phyloP scores from a whole-genome alignment of 192 early-diverging fungal species.

The Coemansia brasiliensis region DNA sequence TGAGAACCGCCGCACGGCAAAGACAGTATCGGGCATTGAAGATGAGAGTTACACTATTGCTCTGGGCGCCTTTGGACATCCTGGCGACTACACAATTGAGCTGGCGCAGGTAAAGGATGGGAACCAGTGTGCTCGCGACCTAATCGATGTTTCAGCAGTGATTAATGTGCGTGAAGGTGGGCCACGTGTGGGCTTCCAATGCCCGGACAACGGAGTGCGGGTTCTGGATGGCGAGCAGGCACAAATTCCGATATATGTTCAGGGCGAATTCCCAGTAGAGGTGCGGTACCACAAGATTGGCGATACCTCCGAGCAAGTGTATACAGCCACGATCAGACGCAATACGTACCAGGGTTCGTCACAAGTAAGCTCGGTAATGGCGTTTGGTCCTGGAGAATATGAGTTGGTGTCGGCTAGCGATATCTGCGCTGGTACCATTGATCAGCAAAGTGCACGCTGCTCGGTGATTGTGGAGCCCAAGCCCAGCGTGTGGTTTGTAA shows the following conservation, averaged over 20 bases:
- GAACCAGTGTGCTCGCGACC: slow-evolving; percentile 42
- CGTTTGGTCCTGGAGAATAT: slow-evolving; percentile 45
- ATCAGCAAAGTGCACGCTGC: slow-evolving; percentile 20
- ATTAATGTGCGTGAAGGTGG: slow-evolving; percentile 43
- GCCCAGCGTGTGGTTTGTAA: slow-evolving; percentile 42
- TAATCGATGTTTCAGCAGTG: slow-evolving; percentile 19
- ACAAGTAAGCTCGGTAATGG: slow-evolving; percentile 18
- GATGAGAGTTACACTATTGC: slow-evolving; percentile 24
- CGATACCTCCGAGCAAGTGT: slow-evolving; percentile 10
- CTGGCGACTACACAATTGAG: slow-evolving; percentile 40
- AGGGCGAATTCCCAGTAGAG: slow-evolving; percentile 42
- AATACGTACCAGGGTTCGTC: slow-evolving; percentile 4
- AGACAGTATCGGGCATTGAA: slow-evolving; percentile 18
- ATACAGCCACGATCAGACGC: slow-evolving; percentile 16
- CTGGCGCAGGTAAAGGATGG: slow-evolving; percentile 41
- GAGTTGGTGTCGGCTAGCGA: slow-evolving; percentile 38
- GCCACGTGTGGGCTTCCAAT: slow-evolving; percentile 31
- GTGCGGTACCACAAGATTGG: slow-evolving; percentile 33
- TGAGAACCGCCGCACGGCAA: slow-evolving; percentile 13
- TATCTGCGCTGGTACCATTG: slow-evolving; percentile 38
- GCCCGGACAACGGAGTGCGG: slow-evolving; percentile 27
- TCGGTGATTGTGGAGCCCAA: slow-evolving; percentile 42
- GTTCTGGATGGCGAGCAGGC: slow-evolving; percentile 34
- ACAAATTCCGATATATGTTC: slow-evolving; percentile 28
- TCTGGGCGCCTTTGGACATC: slow-evolving; percentile 21